Conservation (phyloP, 2,329 filamentous ascomycete species). For the Microascus cirrosus region DNA sequence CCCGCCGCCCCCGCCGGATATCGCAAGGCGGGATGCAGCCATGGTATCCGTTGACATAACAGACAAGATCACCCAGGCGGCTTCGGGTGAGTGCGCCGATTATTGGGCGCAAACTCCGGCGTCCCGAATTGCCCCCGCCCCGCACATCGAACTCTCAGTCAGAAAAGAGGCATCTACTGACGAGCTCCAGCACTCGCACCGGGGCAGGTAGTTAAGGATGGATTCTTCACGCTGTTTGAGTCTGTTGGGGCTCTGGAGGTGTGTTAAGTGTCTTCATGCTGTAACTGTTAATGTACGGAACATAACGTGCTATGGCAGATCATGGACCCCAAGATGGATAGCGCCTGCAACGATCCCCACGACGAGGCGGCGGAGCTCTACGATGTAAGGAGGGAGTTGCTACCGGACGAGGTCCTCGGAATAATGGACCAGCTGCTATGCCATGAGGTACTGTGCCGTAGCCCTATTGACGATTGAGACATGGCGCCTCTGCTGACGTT, state of each 20-base stretch:
- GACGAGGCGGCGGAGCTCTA: conserved; percentile 80
- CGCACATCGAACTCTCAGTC: neutral
- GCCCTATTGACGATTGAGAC: neutral
- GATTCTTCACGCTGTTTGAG: conserved; percentile 86
- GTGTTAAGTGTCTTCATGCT: conserved; percentile 10
- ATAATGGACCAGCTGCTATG: conserved; percentile 90
- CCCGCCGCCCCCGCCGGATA: conserved; percentile 13
- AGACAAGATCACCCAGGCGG: conserved; percentile 39
- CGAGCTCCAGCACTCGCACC: conserved; percentile 51
- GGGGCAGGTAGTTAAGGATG: conserved; percentile 88
- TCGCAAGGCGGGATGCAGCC: conserved; percentile 24
- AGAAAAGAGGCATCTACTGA: conserved; percentile 12
- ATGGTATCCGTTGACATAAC: conserved; percentile 49
- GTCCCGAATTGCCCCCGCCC: neutral
- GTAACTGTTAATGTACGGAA: neutral
- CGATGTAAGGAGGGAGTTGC: conserved; percentile 55
- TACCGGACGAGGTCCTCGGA: conserved; percentile 73
- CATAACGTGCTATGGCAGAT: conserved; percentile 47
- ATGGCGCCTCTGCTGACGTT: neutral
- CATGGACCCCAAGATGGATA: conserved; percentile 99
- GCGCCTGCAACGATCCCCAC: conserved; percentile 66
- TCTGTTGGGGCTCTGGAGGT: conserved; percentile 79
- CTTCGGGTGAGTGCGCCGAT: conserved; percentile 30
- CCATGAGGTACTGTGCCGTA: conserved; percentile 55
- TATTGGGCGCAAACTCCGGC: neutral